Percentiles rank a stretch among this genome's conserved stretches.
phyloP scores from a whole-genome alignment of 2,329 filamentous ascomycete genomes.

The Ceratocystis diversiconidia region DNA sequence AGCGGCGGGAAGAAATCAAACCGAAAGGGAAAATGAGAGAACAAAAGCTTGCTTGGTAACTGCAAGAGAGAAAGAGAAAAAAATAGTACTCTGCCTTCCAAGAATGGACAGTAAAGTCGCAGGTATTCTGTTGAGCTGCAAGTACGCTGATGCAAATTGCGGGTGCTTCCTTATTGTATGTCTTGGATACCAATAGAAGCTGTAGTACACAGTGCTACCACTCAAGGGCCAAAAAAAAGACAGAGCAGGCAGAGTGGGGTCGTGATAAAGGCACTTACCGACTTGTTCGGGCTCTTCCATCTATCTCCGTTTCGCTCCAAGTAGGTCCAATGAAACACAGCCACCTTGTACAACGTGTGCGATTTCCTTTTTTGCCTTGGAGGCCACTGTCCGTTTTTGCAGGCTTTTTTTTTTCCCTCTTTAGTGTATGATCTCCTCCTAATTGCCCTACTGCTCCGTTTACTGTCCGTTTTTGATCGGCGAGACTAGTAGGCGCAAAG shows the following conservation, averaged over 20 bases:
- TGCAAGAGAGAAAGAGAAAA: not conserved
- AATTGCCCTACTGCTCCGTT: not conserved
- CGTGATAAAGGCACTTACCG: not conserved
- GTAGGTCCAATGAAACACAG: not conserved
- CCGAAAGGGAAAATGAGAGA: not conserved
- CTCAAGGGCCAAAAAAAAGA: not conserved
- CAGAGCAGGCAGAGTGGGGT: not conserved
- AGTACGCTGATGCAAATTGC: not conserved
- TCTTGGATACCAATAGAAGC: not conserved
- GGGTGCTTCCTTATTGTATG: not conserved
- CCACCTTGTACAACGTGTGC: not conserved
- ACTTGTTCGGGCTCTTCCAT: not conserved
- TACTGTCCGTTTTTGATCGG: not conserved
- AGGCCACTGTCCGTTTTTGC: too few relatives aligned
- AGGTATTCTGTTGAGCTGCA: not conserved
- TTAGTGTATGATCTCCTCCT: too few relatives aligned
- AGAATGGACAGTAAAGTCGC: not conserved
- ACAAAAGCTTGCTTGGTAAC: not conserved
- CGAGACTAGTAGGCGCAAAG: not conserved
- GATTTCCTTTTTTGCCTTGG: not conserved
- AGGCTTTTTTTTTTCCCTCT: not conserved
- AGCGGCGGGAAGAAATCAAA: not conserved
- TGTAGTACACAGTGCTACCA: not conserved
- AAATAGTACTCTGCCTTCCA: too few relatives aligned
- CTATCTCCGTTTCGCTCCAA: too few relatives aligned